phyloP scores from a whole-genome alignment of 768 basidiomycete species.

The Naematelia aurantialba region DNA sequence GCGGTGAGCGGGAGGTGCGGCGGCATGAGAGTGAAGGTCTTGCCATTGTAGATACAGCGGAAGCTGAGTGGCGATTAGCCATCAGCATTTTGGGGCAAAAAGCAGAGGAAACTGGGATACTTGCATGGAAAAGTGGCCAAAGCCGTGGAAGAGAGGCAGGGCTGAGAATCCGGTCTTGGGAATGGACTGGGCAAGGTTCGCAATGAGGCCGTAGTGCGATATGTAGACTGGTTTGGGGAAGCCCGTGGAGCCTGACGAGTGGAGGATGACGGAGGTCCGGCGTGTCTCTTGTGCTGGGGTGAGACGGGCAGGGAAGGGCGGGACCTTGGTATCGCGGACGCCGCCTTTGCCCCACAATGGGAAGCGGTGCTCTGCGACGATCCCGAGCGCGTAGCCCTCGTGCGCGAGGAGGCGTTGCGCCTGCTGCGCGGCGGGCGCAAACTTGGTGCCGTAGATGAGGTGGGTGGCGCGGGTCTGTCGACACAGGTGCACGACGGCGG shows the following conservation, averaged over 20 bases:
- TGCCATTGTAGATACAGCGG: slow-evolving; percentile 47
- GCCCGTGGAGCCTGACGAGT: slow-evolving; percentile 47
- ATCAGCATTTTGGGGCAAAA: background rate
- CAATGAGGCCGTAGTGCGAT: slow-evolving; percentile 40
- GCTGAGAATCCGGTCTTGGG: slow-evolving; percentile 42
- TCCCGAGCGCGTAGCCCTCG: slow-evolving; percentile 34
- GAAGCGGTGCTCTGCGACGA: slow-evolving; percentile 50
- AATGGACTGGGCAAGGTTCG: slow-evolving; percentile 30
- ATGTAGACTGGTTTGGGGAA: slow-evolving; percentile 48
- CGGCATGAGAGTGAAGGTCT: slow-evolving; percentile 45
- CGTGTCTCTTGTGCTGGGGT: slow-evolving; percentile 35
- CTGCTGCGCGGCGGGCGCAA: slow-evolving; percentile 48
- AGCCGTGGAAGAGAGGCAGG: slow-evolving; percentile 45
- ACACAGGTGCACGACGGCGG: slow-evolving; percentile 56
- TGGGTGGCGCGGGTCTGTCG: slow-evolving; percentile 51
- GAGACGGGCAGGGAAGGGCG: slow-evolving; percentile 23
- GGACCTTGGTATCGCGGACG: slow-evolving; percentile 42
- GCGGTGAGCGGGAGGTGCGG: slow-evolving; percentile 46
- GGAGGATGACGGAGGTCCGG: slow-evolving; percentile 40
- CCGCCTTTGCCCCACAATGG: slow-evolving; percentile 54
- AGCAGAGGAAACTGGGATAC: slow-evolving; percentile 11
- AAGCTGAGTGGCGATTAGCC: slow-evolving; percentile 35
- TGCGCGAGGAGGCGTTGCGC: slow-evolving; percentile 43
- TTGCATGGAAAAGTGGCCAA: slow-evolving; percentile 47
- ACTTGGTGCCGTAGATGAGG: slow-evolving; percentile 54